Conservation (phyloP, 164 flowering plant species). For the Hamamelis virginiana region DNA sequence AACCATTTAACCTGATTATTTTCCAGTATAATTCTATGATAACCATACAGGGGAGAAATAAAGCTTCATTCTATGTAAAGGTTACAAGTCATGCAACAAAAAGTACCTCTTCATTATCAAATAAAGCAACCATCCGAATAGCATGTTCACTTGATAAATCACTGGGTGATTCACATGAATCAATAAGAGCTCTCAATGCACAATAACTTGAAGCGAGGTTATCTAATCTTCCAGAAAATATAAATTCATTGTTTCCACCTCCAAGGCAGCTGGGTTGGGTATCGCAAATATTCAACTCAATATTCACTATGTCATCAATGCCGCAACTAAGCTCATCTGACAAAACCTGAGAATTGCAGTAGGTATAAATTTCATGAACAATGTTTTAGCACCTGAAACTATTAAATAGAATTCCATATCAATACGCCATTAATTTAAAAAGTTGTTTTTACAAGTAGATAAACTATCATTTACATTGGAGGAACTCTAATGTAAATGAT, state of each 20-base stretch:
- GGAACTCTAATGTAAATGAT: not conserved
- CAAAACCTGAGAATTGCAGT: slow-evolving; percentile 45
- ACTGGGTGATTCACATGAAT: slow-evolving; percentile 55
- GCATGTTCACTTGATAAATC: slow-evolving; percentile 72
- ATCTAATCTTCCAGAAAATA: slow-evolving; percentile 93
- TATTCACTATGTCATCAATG: slow-evolving; percentile 60
- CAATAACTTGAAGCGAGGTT: slow-evolving; percentile 93
- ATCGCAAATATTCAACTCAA: slow-evolving; percentile 88
- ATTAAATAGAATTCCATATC: not conserved
- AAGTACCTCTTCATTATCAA: slow-evolving; percentile 94
- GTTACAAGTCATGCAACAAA: slow-evolving; percentile 4
- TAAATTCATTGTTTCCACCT: slow-evolving; percentile 88
- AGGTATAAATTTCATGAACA: not conserved
- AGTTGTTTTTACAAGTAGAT: not conserved
- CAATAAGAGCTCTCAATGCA: slow-evolving; percentile 87
- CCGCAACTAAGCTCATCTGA: slow-evolving; percentile 70
- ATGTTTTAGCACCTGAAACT: not conserved
- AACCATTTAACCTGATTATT: too few relatives aligned
- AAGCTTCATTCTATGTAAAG: not conserved
- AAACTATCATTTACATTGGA: not conserved
- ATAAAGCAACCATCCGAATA: slow-evolving; percentile 86
- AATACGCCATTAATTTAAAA: not conserved
- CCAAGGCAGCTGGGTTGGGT: slow-evolving; percentile 97
- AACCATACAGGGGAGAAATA: not conserved
- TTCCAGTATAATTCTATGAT: too few relatives aligned